Evolutionary conservation across 805 yeast genomes (phyloP).

Genomic region (Pichia phayaonensis): DNA sequence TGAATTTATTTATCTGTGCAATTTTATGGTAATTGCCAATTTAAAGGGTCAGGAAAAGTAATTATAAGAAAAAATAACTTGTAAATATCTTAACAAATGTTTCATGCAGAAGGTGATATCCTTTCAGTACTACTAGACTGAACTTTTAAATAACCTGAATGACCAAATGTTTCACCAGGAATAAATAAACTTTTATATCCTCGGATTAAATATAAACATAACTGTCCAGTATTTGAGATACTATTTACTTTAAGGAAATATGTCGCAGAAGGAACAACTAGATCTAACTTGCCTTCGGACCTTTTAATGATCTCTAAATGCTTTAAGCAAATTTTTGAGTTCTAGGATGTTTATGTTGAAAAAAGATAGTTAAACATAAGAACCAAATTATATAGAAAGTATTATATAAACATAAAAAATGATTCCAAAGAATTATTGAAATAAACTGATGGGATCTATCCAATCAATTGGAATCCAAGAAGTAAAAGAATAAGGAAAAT

Average conservation of each 20-base stretch:
- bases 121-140: background rate
- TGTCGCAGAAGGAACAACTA: background rate
- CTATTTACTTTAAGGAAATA: too few relatives aligned
- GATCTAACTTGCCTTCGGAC: background rate
- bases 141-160: background rate
- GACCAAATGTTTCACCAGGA: background rate
- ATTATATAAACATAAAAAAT: background rate
- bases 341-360: background rate
- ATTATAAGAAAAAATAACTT: too few relatives aligned
- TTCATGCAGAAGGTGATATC: background rate
- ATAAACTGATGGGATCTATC: background rate
- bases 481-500: background rate
- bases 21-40: too few relatives aligned
- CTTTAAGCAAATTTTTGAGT: background rate
- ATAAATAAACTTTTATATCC: background rate
- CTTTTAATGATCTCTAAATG: background rate
- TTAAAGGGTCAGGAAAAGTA: too few relatives aligned
- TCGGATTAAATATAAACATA: background rate
- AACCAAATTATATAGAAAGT: background rate
- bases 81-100: constrained; percentile 21
- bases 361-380: too few relatives aligned
- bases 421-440: background rate
- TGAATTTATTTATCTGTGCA: too few relatives aligned
- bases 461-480: background rate
- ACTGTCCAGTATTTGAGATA: background rate